These are phyloP conservation scores for Rhizopogon rudus DNA, from an alignment of 768 basidiomycete genomes.

Conservation along the genomic window DNA sequence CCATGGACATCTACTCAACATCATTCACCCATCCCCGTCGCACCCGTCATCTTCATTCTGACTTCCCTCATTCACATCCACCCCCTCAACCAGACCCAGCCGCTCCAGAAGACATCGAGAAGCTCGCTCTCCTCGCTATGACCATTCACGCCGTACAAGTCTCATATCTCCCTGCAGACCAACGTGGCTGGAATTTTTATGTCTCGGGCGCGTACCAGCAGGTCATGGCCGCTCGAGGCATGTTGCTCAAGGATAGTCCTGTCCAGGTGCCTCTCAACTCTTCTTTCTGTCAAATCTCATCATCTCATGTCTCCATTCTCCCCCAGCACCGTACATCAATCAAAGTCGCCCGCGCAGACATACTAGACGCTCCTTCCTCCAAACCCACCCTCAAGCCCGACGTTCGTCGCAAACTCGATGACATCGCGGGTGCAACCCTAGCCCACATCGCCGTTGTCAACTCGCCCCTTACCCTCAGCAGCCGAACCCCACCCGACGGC, in stretches of 20 bases:
- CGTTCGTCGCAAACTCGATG: conserved; percentile 83
- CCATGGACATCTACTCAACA: conserved; percentile 93
- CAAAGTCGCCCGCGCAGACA: conserved; percentile 89
- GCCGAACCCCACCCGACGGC: conserved; percentile 71
- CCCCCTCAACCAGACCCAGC: conserved; percentile 34
- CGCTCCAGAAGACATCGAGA: conserved; percentile 65
- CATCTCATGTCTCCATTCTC: conserved; percentile 12
- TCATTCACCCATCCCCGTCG: conserved; percentile 90
- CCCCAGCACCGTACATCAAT: conserved; percentile 77
- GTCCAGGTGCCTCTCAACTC: conserved; percentile 53
- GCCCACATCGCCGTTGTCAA: conserved; percentile 95
- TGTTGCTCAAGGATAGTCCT: conserved; percentile 86
- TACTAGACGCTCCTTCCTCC: conserved; percentile 79
- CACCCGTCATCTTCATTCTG: conserved; percentile 58
- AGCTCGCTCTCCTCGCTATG: conserved; percentile 76
- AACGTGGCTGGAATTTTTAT: conserved; percentile 80
- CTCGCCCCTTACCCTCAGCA: conserved; percentile 68
- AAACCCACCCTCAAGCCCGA: conserved; percentile 78
- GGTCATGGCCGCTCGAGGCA: conserved; percentile 85
- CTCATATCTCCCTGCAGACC: conserved; percentile 69
- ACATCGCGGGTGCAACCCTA: conserved; percentile 88
- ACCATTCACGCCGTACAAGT: conserved; percentile 80
- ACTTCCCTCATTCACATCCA: conserved; percentile 29
- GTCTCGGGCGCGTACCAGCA: conserved; percentile 89
- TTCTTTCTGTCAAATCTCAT: conserved; percentile 5